Percentiles rank a stretch among this genome's conserved stretches.
Conservation (phyloP, 1,139 yeast species). For the Yamadazyma sp. region DNA sequence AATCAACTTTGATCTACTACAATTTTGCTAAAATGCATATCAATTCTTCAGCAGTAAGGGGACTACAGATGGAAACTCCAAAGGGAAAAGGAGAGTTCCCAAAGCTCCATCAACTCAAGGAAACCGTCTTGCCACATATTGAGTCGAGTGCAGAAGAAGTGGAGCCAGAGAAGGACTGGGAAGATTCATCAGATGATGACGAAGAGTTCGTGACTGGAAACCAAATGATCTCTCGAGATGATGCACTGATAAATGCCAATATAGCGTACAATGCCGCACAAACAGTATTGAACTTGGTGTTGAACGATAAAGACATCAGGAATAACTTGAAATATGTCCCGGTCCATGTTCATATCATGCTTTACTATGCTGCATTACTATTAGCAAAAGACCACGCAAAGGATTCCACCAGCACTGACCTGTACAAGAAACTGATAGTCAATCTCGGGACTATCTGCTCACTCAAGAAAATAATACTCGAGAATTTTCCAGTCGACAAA, state of each 20-base stretch:
- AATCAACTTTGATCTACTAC: slow-evolving; percentile 67
- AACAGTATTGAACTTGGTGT: slow-evolving; percentile 58
- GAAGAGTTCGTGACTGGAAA: slow-evolving; percentile 39
- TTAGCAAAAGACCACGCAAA: slow-evolving; percentile 42
- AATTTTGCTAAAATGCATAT: slow-evolving; percentile 77
- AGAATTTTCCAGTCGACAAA: slow-evolving; percentile 54
- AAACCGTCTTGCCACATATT: slow-evolving; percentile 3
- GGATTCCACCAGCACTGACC: slow-evolving; percentile 13
- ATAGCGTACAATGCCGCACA: slow-evolving; percentile 65
- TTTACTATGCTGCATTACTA: slow-evolving; percentile 64
- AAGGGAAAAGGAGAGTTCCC: slow-evolving; percentile 36
- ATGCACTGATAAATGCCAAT: slow-evolving; percentile 36
- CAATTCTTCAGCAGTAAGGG: slow-evolving; percentile 56
- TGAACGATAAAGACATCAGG: slow-evolving; percentile 59
- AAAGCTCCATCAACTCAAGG: slow-evolving; percentile 26
- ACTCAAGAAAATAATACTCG: slow-evolving; percentile 41
- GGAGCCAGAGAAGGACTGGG: slow-evolving; percentile 18
- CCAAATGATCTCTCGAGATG: slow-evolving; percentile 37
- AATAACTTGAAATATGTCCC: slow-evolving; percentile 64
- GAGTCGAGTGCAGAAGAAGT: slow-evolving; percentile 10
- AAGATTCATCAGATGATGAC: slow-evolving; percentile 26
- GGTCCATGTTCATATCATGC: slow-evolving; percentile 69
- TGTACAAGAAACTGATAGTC: slow-evolving; percentile 18
- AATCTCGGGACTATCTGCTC: slow-evolving; percentile 35
- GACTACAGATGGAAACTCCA: slow-evolving; percentile 36